A percentile compares a stretch with the other conserved stretches of the same genome.
phyloP scores from a whole-genome alignment of 2,329 filamentous ascomycete species.

The Hymenoscyphus fraxineus region DNA sequence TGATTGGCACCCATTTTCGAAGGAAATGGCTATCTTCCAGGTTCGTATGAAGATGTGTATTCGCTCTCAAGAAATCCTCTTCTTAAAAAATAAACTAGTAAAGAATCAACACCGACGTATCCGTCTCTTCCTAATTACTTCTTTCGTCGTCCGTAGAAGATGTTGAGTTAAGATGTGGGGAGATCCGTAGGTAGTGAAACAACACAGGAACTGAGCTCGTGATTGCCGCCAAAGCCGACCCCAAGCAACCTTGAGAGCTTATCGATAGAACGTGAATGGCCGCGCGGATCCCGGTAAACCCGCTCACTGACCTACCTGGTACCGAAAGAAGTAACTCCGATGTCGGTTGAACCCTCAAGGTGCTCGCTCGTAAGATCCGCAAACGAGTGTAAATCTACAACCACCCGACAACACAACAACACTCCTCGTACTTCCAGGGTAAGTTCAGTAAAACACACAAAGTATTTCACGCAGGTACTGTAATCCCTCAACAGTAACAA shows the following conservation, averaged over 20 bases:
- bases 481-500: too few relatives aligned
- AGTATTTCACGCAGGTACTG: too few relatives aligned
- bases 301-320: background rate
- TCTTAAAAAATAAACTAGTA: too few relatives aligned
- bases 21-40: too few relatives aligned
- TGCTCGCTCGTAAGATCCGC: background rate
- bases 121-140: too few relatives aligned
- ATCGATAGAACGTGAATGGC: constrained; percentile 1
- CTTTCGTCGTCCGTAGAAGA: too few relatives aligned
- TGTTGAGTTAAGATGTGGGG: too few relatives aligned
- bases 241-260: constrained; percentile 3
- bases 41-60: too few relatives aligned
- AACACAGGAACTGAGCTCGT: background rate
- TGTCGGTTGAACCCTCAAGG: background rate
- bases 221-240: background rate
- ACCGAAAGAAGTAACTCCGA: background rate
- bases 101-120: background rate
- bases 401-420: too few relatives aligned
- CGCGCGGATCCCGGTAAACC: background rate
- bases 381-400: too few relatives aligned
- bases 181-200: background rate
- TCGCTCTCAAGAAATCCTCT: too few relatives aligned
- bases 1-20: constrained; percentile 29
- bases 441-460: background rate
- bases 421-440: too few relatives aligned